Evolutionary conservation across 1,284 basidiomycete species (phyloP), one percentile per base, ranked within the genome.

Genomic region (Clitocybe nebularis): DNA sequence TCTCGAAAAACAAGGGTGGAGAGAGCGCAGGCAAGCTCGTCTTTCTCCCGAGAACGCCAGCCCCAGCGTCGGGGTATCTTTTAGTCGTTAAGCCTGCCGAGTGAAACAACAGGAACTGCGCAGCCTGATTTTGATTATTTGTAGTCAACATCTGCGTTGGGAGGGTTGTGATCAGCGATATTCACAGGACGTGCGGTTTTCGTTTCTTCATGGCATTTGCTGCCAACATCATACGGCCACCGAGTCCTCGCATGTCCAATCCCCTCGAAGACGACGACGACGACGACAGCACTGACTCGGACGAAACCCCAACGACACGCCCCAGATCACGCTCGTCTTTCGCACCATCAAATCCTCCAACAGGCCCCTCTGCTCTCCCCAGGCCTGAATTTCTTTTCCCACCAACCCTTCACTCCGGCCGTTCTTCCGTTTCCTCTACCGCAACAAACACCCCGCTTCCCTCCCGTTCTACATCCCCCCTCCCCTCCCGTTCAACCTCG

Each of bases 381-480:
- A 45, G 50, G 24, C 44, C 54, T 4, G 53, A 54, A 40, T 66
- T 66, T 46, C 60, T 65, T 39, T 58, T 63, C 45, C 64, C 66
- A 21, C 63, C 62, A 13, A 36, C 49, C 19, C 32, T 49, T 34
- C 57, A 49, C 38, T 66, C 63, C 17, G 63, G 60, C n/a, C 60
- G 59, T 25, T 66, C 67, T 36, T 72, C 68, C 24, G 48, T 60
- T 26, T 66, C 67, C 29, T 64, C 70, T 7, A 65, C 68, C 32
- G 63, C 70, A 11, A 51, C 62, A 19, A 63, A 68, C 9, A 66
- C 72, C 3, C 72, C 75, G 21, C 44, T 69, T 9, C 69, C 68
- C 9, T 75, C 76, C 11, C 71, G 74, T 38, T 65, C 69, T 16
- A 55, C 62, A 5, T 76, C 76, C 0, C 77, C 77, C 9, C 58